Conservation (phyloP, 768 basidiomycete genomes). For the Brasilioporus rufonigricans region DNA sequence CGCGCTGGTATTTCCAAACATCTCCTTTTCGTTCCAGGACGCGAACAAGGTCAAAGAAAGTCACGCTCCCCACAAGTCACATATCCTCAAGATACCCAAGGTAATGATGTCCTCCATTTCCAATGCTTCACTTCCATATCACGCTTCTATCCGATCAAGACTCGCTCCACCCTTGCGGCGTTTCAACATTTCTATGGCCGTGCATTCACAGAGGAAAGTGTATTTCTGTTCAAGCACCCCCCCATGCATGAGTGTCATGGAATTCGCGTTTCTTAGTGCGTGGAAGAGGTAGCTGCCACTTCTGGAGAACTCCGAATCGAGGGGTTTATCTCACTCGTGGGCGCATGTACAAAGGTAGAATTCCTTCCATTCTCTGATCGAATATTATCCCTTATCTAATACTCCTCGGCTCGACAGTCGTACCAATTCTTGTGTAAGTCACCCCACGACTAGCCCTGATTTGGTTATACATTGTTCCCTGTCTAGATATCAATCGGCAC, state of each 20-base stretch:
- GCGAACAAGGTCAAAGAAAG: conserved; percentile 37
- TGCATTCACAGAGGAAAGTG: conserved; percentile 63
- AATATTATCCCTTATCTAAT: conserved; percentile 19
- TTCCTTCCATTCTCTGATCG: conserved; percentile 14
- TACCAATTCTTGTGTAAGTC: conserved; percentile 84
- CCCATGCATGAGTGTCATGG: conserved; percentile 9
- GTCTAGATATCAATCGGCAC: conserved; percentile 76
- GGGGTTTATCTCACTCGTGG: conserved; percentile 85
- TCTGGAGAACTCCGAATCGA: conserved; percentile 55
- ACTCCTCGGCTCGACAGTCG: conserved; percentile 44
- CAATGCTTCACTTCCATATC: conserved; percentile 8
- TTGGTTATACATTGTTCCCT: neutral
- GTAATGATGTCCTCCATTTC: conserved; percentile 38
- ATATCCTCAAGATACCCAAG: conserved; percentile 62
- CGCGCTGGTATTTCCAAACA: conserved; percentile 68
- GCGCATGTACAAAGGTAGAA: conserved; percentile 67
- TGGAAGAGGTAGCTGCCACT: conserved; percentile 57
- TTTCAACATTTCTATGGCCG: conserved; percentile 78
- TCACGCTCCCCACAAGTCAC: conserved; percentile 37
- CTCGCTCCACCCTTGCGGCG: conserved; percentile 55
- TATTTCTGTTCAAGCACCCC: conserved; percentile 7
- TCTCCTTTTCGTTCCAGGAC: conserved; percentile 69
- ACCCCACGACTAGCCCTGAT: neutral
- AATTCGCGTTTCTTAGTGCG: conserved; percentile 46
- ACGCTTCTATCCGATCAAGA: conserved; percentile 44